phyloP scores from a whole-genome alignment of 805 yeast species.

The Helenozyma baotianmanensis region DNA sequence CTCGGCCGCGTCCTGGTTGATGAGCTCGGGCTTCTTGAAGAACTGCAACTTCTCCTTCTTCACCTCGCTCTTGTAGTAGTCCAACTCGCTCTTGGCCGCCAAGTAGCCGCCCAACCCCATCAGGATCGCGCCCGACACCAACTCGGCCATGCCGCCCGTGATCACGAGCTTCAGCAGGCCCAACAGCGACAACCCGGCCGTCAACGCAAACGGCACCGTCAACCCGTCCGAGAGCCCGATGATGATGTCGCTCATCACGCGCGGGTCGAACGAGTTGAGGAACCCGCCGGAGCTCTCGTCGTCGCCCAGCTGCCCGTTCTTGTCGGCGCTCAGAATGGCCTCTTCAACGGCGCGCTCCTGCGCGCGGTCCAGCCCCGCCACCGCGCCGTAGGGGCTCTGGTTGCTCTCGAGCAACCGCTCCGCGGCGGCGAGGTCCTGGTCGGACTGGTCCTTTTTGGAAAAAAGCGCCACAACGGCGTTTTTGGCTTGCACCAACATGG shows the following conservation, averaged over 20 bases:
- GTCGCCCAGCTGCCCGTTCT: conserved; percentile 19
- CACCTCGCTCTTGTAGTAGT: conserved; percentile 69
- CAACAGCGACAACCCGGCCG: conserved; percentile 89
- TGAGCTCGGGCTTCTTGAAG: conserved; percentile 57
- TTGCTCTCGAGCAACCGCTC: conserved; percentile 29
- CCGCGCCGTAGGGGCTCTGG: conserved; percentile 36
- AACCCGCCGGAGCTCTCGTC: conserved; percentile 22
- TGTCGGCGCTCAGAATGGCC: conserved; percentile 28
- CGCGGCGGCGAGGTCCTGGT: conserved; percentile 27
- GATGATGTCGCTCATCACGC: conserved; percentile 89
- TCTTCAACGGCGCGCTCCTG: conserved; percentile 35
- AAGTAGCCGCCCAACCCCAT: conserved; percentile 97
- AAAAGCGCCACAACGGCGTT: conserved; percentile 30
- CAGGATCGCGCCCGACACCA: conserved; percentile 93
- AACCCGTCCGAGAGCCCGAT: conserved; percentile 94
- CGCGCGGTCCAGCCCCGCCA: conserved; percentile 27
- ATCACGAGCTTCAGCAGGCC: conserved; percentile 89
- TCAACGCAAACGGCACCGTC: conserved; percentile 97
- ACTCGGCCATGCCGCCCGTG: conserved; percentile 97
- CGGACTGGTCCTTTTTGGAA: conserved; percentile 14
- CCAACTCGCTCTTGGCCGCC: conserved; percentile 88
- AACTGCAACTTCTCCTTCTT: conserved; percentile 64
- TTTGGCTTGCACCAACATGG: conserved; percentile 23
- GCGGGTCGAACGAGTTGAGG: conserved; percentile 67
- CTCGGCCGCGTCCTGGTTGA: conserved; percentile 78